These are phyloP conservation scores for Vigna angularis DNA, from an alignment of 306 rosid species.

Conservation along the genomic window DNA sequence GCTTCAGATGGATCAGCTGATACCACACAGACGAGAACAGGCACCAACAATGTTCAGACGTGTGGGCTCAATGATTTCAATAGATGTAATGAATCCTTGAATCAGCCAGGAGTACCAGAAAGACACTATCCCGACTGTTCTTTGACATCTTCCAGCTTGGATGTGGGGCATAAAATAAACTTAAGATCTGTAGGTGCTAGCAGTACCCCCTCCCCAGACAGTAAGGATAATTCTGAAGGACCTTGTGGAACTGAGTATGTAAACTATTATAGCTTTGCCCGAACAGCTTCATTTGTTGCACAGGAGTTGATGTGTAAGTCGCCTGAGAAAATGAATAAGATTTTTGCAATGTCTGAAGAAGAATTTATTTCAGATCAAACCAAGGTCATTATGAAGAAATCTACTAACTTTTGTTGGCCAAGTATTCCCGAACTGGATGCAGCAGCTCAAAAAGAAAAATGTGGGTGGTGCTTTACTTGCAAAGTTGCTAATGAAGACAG, in stretches of 20 bases:
- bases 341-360: constrained; percentile 62
- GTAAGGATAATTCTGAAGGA: constrained; percentile 44
- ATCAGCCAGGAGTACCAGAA: constrained; percentile 53
- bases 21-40: constrained; percentile 53
- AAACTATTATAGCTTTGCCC: constrained; percentile 81
- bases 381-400: constrained; percentile 75
- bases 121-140: constrained; percentile 47
- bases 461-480: constrained; percentile 95
- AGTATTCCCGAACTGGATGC: constrained; percentile 54
- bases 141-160: constrained; percentile 55
- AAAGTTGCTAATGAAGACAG: constrained; percentile 68
- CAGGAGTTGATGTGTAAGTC: constrained; percentile 68
- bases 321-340: constrained; percentile 64
- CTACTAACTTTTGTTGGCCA: constrained; percentile 73
- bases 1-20: constrained; percentile 68
- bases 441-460: constrained; percentile 75
- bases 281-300: constrained; percentile 70
- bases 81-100: constrained; percentile 50
- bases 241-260: constrained; percentile 55
- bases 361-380: constrained; percentile 77
- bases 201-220: constrained; percentile 38
- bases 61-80: constrained; percentile 46
- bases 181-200: constrained; percentile 51
- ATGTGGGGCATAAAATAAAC: constrained; percentile 48
- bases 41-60: constrained; percentile 45